A percentile compares a stretch with the other conserved stretches of the same genome.
phyloP scores from a whole-genome alignment of 202 grass and related monocot species.

The Elaeis oleifera region DNA sequence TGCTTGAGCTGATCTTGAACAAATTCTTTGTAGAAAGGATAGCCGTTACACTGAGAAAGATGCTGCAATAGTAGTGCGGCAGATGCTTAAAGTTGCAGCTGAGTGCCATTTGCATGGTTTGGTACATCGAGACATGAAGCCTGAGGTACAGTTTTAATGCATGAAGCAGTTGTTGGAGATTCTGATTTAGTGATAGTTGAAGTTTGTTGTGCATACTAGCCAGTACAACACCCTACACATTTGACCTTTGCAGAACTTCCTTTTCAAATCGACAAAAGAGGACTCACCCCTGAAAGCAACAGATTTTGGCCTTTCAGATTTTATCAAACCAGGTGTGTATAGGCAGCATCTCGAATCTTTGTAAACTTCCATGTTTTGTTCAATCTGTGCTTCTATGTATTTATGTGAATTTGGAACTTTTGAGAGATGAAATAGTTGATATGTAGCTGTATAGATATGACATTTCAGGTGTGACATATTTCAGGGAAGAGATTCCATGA shows the following conservation, averaged over 20 bases:
- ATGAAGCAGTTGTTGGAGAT: not conserved
- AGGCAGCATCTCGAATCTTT: conserved; percentile 1
- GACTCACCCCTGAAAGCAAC: conserved; percentile 80
- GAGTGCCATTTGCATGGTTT: conserved; percentile 92
- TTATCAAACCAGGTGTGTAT: conserved; percentile 73
- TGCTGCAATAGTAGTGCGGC: conserved; percentile 75
- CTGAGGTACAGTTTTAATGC: conserved; percentile 54
- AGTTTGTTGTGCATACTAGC: too few relatives aligned
- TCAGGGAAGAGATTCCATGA: conserved; percentile 78
- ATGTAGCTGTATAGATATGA: not conserved
- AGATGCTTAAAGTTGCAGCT: conserved; percentile 99
- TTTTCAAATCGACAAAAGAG: conserved; percentile 79
- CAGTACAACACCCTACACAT: not conserved
- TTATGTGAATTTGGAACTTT: not conserved
- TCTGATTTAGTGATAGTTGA: too few relatives aligned
- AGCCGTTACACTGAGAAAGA: conserved; percentile 91
- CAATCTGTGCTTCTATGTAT: too few relatives aligned
- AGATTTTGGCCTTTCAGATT: conserved; percentile 95
- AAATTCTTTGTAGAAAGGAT: conserved; percentile 53
- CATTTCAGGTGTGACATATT: not conserved
- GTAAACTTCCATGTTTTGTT: not conserved
- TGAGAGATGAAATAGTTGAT: not conserved
- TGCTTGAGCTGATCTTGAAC: not conserved
- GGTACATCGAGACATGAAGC: conserved; percentile 98
- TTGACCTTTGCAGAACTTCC: conserved; percentile 71